Evolutionary conservation across 164 flowering plant genomes (phyloP).

Genomic region (Aristolochia fimbriata): DNA sequence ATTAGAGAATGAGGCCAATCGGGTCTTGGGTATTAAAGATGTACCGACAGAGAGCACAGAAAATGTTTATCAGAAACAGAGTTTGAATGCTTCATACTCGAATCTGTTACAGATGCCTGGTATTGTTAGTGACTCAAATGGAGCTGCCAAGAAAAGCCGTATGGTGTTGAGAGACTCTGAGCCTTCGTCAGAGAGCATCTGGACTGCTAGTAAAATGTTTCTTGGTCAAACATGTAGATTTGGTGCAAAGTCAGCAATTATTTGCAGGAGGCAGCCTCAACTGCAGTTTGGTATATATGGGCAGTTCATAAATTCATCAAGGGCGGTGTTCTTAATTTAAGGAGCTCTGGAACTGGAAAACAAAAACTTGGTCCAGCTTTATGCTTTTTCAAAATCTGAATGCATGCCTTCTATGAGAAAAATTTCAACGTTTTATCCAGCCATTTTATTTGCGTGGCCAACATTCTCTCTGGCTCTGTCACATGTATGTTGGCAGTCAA

Average conservation of each 20-base stretch:
- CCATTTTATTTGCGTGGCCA: too few relatives aligned
- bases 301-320: constrained; percentile 22
- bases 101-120: constrained; percentile 17
- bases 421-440: too few relatives aligned
- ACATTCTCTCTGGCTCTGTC: too few relatives aligned
- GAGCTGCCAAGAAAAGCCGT: constrained; percentile 17
- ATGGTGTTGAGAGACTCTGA: constrained; percentile 20
- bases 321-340: constrained; percentile 26
- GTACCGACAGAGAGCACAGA: constrained; percentile 11
- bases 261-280: constrained; percentile 22
- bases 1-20: constrained; percentile 37
- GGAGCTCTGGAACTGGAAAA: not conserved
- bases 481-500: too few relatives aligned
- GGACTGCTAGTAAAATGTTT: constrained; percentile 22
- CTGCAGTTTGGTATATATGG: constrained; percentile 19
- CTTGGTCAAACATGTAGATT: constrained; percentile 18
- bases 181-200: constrained; percentile 16
- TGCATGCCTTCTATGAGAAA: too few relatives aligned
- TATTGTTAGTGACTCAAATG: constrained; percentile 9
- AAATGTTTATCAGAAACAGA: constrained; percentile 19
- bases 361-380: too few relatives aligned
- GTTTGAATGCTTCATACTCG: constrained; percentile 13
- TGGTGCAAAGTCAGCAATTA: constrained; percentile 20
- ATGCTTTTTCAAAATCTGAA: too few relatives aligned
- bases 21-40: constrained; percentile 21